Conservation (phyloP, 2,329 filamentous ascomycete species). For the Hansfordia pulvinata region DNA sequence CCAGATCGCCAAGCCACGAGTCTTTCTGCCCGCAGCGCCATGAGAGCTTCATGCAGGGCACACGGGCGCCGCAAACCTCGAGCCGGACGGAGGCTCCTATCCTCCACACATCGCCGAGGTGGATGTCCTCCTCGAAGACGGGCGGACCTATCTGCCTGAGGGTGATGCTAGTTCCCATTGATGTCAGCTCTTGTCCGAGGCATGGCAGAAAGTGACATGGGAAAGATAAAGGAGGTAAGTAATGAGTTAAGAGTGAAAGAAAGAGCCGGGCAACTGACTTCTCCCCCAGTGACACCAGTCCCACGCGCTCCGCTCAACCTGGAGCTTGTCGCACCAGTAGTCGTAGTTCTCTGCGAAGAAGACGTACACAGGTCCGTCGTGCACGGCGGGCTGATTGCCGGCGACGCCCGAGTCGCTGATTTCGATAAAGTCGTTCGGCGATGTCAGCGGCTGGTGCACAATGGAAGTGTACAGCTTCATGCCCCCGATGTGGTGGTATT, state of each 20-base stretch:
- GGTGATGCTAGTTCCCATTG: constrained; percentile 4
- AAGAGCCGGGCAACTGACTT: too few relatives aligned
- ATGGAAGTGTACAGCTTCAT: constrained; percentile 9
- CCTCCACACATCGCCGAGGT: constrained; percentile 11
- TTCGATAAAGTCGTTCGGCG: constrained; percentile 8
- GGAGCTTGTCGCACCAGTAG: constrained; percentile 10
- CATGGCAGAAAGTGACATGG: too few relatives aligned
- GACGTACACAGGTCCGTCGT: constrained; percentile 11
- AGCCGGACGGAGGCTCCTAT: constrained; percentile 9
- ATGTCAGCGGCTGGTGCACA: constrained; percentile 8
- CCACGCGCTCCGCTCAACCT: constrained; percentile 8
- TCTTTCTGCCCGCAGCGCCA: constrained; percentile 13
- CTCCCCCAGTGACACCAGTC: constrained; percentile 13
- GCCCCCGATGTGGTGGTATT: constrained; percentile 6
- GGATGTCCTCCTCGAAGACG: constrained; percentile 8
- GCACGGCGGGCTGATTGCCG: constrained; percentile 9
- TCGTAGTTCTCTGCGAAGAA: constrained; percentile 13
- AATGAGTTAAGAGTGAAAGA: too few relatives aligned
- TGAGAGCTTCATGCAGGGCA: constrained; percentile 10
- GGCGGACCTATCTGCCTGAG: constrained; percentile 6
- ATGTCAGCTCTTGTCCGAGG: too few relatives aligned
- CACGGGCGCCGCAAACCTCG: constrained; percentile 9
- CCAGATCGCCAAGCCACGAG: constrained; percentile 9
- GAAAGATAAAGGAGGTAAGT: too few relatives aligned
- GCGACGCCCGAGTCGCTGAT: constrained; percentile 8